These are phyloP conservation scores for Sanghuangporus baumii DNA, from an alignment of 1,284 basidiomycete genomes.

Conservation along the genomic window DNA sequence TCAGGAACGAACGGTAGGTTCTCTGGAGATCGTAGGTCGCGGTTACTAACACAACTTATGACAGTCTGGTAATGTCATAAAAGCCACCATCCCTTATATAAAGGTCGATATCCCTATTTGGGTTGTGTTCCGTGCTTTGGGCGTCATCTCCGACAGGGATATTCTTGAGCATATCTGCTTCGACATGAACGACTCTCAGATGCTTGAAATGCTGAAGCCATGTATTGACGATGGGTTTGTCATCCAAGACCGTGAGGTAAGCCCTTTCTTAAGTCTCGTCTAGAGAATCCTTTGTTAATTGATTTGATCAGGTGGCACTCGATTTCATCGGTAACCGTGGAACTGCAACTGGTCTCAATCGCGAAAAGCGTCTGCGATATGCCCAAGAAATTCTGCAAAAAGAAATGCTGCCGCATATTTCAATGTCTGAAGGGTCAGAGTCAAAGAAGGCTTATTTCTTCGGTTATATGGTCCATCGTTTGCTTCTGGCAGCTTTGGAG, in stretches of 20 bases:
- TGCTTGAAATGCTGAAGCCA: constrained; percentile 98
- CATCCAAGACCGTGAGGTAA: constrained; percentile 92
- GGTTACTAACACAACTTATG: neutral
- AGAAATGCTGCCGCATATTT: constrained; percentile 97
- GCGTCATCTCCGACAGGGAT: constrained; percentile 96
- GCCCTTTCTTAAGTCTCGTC: neutral
- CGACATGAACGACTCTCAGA: constrained; percentile 91
- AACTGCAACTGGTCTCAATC: constrained; percentile 89
- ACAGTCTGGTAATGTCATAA: constrained; percentile 89
- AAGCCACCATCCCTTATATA: constrained; percentile 97
- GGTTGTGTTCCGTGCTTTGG: constrained; percentile 97
- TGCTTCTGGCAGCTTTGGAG: constrained; percentile 90
- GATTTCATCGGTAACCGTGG: constrained; percentile 99
- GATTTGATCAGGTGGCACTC: constrained; percentile 55
- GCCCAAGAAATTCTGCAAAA: constrained; percentile 98
- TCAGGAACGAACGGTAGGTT: constrained; percentile 77
- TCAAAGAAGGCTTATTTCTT: constrained; percentile 99
- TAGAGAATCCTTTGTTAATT: neutral
- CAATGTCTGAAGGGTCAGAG: constrained; percentile 93
- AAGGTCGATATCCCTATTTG: constrained; percentile 98
- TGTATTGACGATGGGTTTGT: constrained; percentile 99
- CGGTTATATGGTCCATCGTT: constrained; percentile 99
- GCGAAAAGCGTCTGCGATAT: constrained; percentile 90
- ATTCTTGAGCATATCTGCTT: constrained; percentile 99
- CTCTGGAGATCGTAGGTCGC: constrained; percentile 8